Evolutionary conservation across 371 early-diverging fungal genomes (phyloP).

Genomic region (Dinochytrium kinnereticum): DNA sequence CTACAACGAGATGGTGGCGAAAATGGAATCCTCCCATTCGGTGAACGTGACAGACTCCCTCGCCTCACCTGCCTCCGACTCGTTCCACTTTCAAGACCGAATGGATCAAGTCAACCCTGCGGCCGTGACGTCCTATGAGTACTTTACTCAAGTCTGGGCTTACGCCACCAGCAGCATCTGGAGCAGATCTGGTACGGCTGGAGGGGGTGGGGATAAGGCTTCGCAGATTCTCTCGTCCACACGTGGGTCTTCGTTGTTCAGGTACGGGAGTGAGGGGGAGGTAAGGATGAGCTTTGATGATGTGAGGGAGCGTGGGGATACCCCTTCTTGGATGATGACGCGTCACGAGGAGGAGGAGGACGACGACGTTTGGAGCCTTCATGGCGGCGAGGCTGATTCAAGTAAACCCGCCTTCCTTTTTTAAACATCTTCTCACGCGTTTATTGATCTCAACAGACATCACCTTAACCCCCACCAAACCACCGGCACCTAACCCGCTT

Average conservation of each 20-base stretch:
- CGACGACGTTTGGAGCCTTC: too few species aligned
- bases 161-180: constrained; percentile 7
- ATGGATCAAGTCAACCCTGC: not conserved
- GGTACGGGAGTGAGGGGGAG: not conserved
- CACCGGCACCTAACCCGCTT: too few species aligned
- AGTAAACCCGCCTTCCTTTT: too few species aligned
- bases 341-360: too few species aligned
- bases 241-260: not conserved
- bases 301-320: not conserved
- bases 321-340: too few species aligned
- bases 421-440: too few species aligned
- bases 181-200: not conserved
- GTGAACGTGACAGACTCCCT: constrained; percentile 1
- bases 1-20: not conserved
- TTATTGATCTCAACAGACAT: too few species aligned
- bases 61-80: not conserved
- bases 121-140: not conserved
- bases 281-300: not conserved
- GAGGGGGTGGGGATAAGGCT: not conserved
- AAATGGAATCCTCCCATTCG: not conserved
- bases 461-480: not conserved
- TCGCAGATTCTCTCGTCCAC: not conserved
- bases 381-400: too few species aligned
- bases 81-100: not conserved
- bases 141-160: constrained; percentile 6